Evolutionary conservation across 2,329 filamentous ascomycete genomes (phyloP).

Genomic region (Torrubiellomyces zombiae): DNA sequence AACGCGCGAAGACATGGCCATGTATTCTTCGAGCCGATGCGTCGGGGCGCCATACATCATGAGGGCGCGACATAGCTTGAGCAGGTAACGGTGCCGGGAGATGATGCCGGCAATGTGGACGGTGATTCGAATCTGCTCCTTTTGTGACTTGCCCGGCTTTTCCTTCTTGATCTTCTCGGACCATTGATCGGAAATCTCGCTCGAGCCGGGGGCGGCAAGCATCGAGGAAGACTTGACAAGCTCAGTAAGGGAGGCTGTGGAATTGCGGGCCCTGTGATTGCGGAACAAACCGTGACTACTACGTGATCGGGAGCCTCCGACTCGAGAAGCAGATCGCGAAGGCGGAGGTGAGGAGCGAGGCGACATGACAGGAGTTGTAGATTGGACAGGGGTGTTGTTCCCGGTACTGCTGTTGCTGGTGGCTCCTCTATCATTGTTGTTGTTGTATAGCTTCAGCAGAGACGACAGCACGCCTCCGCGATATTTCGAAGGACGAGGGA

Average conservation of each 20-base stretch:
- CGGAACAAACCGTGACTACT: conserved; percentile 23
- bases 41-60: conserved; percentile 88
- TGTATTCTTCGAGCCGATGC: conserved; percentile 80
- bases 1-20: conserved; percentile 78
- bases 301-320: conserved; percentile 15
- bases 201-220: conserved; percentile 29
- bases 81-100: conserved; percentile 64
- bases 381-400: conserved; percentile 22
- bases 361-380: conserved; percentile 23
- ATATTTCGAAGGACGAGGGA: conserved; percentile 50
- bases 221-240: conserved; percentile 38
- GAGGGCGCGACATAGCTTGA: conserved; percentile 68
- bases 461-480: conserved; percentile 58
- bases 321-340: conserved; percentile 22
- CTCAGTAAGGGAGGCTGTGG: conserved; percentile 28
- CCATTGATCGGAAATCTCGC: conserved; percentile 26
- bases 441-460: conserved; percentile 52
- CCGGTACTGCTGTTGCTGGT: conserved; percentile 19
- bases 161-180: conserved; percentile 26
- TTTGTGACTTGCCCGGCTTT: conserved; percentile 18
- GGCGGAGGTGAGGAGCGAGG: conserved; percentile 23
- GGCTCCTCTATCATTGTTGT: conserved; percentile 28
- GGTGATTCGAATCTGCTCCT: conserved; percentile 28
- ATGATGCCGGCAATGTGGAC: conserved; percentile 52
- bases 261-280: conserved; percentile 22